Conservation (phyloP, 495 filamentous ascomycete genomes). For the Aspergillus diversus region DNA sequence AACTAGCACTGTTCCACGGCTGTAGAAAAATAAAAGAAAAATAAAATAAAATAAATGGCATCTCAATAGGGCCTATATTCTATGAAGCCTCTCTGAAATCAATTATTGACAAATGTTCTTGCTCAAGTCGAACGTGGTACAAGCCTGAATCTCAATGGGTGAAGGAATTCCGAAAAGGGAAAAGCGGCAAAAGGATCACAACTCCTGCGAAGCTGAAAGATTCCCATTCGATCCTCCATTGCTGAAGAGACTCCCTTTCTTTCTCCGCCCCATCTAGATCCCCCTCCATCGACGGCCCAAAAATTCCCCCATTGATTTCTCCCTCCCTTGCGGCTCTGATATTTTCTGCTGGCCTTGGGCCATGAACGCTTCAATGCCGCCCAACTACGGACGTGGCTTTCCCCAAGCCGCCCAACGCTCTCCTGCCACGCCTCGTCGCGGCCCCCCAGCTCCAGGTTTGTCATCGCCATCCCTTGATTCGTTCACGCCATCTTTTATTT, state of each 20-base stretch:
- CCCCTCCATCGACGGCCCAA: slow-evolving; percentile 10
- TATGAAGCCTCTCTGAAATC: no score
- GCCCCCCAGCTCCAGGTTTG: slow-evolving; percentile 43
- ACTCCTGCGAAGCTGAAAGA: background rate
- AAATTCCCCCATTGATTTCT: background rate
- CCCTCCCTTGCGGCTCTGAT: slow-evolving; percentile 16
- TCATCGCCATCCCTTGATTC: slow-evolving; percentile 22
- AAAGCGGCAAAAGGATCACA: slow-evolving; percentile 29
- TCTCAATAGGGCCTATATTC: no score
- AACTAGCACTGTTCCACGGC: background rate
- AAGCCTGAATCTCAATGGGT: background rate
- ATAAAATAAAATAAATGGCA: no score
- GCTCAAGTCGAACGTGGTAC: background rate
- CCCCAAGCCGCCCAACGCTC: slow-evolving; percentile 47
- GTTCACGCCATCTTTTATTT: slow-evolving; percentile 8
- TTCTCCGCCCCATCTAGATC: background rate
- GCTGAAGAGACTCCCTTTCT: no score
- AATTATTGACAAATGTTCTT: no score
- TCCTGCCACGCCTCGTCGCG: slow-evolving; percentile 52
- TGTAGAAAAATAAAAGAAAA: no score
- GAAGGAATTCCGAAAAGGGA: slow-evolving; percentile 35
- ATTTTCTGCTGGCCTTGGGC: slow-evolving; percentile 18
- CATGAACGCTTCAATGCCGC: slow-evolving; percentile 52
- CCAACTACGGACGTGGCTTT: slow-evolving; percentile 49
- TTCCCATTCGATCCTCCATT: slow-evolving; percentile 9